Base-by-base conservation (phyloP, 495 filamentous ascomycete genomes). In the Aspergillus conjunctus region DNA sequence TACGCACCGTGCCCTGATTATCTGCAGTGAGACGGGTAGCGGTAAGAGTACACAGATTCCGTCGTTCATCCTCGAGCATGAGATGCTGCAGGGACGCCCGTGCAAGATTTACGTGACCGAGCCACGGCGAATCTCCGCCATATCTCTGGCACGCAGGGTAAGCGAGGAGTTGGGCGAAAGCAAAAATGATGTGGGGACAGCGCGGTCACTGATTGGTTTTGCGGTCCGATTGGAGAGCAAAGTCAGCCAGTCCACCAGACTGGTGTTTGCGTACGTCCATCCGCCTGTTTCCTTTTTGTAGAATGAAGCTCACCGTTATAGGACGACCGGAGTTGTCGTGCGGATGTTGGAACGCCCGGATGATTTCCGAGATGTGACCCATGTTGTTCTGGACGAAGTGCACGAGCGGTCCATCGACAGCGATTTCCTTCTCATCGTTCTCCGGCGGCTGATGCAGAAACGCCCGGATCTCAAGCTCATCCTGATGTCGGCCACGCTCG, bases 31-130 rank as follows among this genome's bases (percentile, higher is more conserved):
- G 75, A 98, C 94, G 14, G 94, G 94, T 67, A 97, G 86, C 74
- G 94, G 94, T 55, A 98, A 98, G 79, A 96, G 92, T 76, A 98
- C 94, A 0, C 94, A 98, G 70, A 89, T 97, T 6, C 94, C 94
- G 22, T 87, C 92, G 2, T 98, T 91, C 70, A 85, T 98, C 18
- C 77, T 98, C 1, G 94, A 98, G 66, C 83, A 95, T 61, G 88
- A 97, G 66, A 83, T 98, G 62, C 84, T 85, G 12, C 79, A 87
- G 46, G 92, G 92, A 8, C 89, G 86, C 39, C 76, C 82, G 14
- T 97, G 93, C 76, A 97, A 93, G 69, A 86, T 98, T 17, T 97
- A 93, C 71, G 95, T 93, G 68, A 97, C 94, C 0, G 91, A 98
- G 69, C 94, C 94, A n/a, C 86, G 94, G 11, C 84, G 94, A 68